Evolutionary conservation across 2,329 filamentous ascomycete species (phyloP).

Genomic region (Cladobotryum mycophilum): DNA sequence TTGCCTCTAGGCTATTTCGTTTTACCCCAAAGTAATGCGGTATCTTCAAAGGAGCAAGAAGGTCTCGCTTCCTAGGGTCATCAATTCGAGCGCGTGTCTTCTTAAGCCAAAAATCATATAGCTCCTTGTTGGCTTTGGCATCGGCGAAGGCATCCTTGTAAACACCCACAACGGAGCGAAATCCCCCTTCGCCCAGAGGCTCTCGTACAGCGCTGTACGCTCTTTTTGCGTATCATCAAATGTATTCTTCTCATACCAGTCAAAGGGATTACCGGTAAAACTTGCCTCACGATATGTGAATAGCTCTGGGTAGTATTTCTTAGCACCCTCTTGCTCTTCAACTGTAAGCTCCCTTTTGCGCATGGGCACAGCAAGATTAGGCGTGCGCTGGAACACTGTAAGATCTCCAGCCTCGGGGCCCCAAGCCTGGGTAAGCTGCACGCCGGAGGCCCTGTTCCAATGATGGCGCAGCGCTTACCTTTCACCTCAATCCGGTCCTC

Average conservation of each 20-base stretch:
- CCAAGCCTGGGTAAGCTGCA: slow-evolving; percentile 58
- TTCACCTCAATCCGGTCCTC: slow-evolving; percentile 48
- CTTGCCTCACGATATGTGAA: slow-evolving; percentile 46
- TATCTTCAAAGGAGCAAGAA: slow-evolving; percentile 46
- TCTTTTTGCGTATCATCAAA: slow-evolving; percentile 47
- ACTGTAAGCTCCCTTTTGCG: slow-evolving; percentile 36
- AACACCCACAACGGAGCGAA: slow-evolving; percentile 46
- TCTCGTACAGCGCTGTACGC: slow-evolving; percentile 42
- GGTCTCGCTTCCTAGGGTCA: slow-evolving; percentile 41
- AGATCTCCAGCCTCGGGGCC: slow-evolving; percentile 46
- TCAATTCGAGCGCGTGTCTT: slow-evolving; percentile 45
- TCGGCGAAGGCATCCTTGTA: slow-evolving; percentile 48
- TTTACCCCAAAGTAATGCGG: slow-evolving; percentile 51
- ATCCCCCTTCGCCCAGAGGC: slow-evolving; percentile 45
- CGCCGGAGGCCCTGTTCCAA: slow-evolving; percentile 59
- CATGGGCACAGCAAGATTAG: slow-evolving; percentile 61
- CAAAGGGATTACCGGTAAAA: slow-evolving; percentile 55
- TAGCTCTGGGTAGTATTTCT: slow-evolving; percentile 41
- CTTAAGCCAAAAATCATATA: slow-evolving; percentile 50
- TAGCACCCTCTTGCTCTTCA: slow-evolving; percentile 35
- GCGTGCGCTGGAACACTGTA: slow-evolving; percentile 60
- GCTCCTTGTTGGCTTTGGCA: slow-evolving; percentile 42
- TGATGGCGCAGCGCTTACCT: slow-evolving; percentile 54
- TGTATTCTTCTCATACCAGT: slow-evolving; percentile 47
- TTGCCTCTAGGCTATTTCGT: slow-evolving; percentile 37